Evolutionary conservation across 2,329 filamentous ascomycete genomes (phyloP), one percentile per base, ranked within the genome.

Genomic region (Neurospora crassa): DNA sequence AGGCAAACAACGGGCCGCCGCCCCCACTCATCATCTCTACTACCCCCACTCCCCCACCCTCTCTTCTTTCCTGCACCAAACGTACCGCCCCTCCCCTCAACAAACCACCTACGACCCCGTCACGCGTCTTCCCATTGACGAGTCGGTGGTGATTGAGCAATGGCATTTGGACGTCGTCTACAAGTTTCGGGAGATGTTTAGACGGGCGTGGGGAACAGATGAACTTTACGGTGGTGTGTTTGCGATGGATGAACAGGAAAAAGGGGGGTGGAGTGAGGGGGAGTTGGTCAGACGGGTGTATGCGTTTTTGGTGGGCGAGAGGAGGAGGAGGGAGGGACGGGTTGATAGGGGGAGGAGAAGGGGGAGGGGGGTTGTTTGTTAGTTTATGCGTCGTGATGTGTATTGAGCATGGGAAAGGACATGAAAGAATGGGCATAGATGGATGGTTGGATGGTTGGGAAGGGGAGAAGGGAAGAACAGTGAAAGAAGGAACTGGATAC

Each of bases 141-240:
- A 83, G 76, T 78, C 79, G 5, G 80, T 89, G 79, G 73, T 80
- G 29, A 79, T 89, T 20, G 83, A 88, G 78, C 77, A 80, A 71
- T 89, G 87, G 87, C 87, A 89, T 72, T 78, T 89, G 20, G 87
- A 89, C 72, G 82, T 88, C 70, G 82, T 89, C 34, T 84, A 88
- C 71, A 86, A 84, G 3, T 89, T 89, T 75, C 79, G 79, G 71
- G 76, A 76, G 14, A 80, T 84, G 71, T 81, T 87, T 20, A 68
- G 70, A 24, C 20, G 43, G 24, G 82, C 79, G 11, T 87, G 85
- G 85, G 82, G 83, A 40, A 84, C 84, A 72, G 79, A 76, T 2
- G 78, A 78, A 6, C 77, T 88, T 5, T 82, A 82, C 11, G 87
- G 79, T 78, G 85, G 63, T 76, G 63, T 79, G 88, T 40, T 79